Evolutionary conservation across 768 basidiomycete genomes (phyloP).

Genomic region (Stropharia rugosoannulata): DNA sequence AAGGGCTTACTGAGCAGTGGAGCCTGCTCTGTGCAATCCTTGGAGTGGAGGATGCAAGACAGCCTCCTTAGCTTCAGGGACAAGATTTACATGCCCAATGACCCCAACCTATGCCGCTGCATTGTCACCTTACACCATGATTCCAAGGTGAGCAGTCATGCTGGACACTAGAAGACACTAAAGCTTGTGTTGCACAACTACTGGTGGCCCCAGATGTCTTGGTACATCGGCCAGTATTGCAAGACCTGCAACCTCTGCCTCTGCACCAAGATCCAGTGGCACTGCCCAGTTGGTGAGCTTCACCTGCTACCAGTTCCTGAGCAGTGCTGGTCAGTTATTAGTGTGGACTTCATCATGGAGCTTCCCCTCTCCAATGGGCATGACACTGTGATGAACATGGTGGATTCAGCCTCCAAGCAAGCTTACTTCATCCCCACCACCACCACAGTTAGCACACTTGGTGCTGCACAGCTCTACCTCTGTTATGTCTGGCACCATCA

Average conservation of each 20-base stretch:
- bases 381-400: constrained; percentile 32
- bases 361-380: constrained; percentile 20
- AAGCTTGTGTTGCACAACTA: constrained; percentile 27
- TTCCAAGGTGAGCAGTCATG: constrained; percentile 25
- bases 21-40: neutral
- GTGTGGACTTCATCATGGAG: constrained; percentile 25
- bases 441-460: constrained; percentile 8
- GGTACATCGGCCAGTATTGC: constrained; percentile 20
- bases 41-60: neutral
- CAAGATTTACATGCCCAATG: neutral
- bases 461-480: constrained; percentile 13
- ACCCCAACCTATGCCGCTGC: neutral
- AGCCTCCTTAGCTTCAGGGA: neutral
- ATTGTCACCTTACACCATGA: neutral
- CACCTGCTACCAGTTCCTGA: constrained; percentile 15
- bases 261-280: constrained; percentile 25
- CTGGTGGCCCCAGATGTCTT: constrained; percentile 21
- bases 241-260: constrained; percentile 18
- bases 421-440: constrained; percentile 16
- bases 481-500: constrained; percentile 5
- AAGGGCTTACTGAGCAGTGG: neutral
- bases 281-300: constrained; percentile 16
- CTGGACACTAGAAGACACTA: constrained; percentile 27
- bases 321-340: constrained; percentile 29
- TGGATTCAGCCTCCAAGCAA: constrained; percentile 10